Conservation (phyloP, 208 protist genomes). For the Acanthamoeba lenticulata region DNA sequence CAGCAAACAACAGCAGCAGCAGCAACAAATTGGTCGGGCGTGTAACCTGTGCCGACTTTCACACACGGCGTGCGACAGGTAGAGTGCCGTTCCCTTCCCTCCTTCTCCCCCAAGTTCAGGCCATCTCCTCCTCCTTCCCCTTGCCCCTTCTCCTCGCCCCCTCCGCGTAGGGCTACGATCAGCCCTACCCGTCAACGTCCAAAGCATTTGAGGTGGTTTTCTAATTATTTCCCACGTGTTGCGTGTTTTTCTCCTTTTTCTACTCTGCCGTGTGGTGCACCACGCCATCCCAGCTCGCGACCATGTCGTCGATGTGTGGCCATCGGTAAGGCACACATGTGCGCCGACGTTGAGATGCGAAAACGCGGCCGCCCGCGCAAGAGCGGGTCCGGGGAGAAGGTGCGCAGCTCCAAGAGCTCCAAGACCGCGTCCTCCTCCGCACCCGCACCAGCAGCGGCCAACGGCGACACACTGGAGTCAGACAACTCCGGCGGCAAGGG, state of each 20-base stretch:
- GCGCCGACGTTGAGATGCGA: constrained; percentile 39
- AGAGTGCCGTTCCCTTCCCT: neutral
- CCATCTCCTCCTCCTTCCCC: neutral
- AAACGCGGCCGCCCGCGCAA: constrained; percentile 23
- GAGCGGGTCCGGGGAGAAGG: neutral
- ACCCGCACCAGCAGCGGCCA: neutral
- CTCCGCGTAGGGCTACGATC: no score
- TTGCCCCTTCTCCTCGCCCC: neutral
- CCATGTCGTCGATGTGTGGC: constrained; percentile 16
- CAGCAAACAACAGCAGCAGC: neutral
- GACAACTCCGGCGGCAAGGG: no score
- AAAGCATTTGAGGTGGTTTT: no score
- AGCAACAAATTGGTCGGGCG: constrained; percentile 23
- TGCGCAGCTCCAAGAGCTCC: neutral
- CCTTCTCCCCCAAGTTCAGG: neutral
- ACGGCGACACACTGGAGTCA: no score
- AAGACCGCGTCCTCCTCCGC: neutral
- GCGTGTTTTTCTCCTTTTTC: neutral
- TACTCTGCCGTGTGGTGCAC: neutral
- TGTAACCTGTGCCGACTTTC: constrained; percentile 39
- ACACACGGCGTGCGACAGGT: constrained; percentile 47
- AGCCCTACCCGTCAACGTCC: no score
- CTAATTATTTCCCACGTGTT: no score
- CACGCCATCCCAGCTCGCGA: neutral
- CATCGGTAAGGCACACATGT: constrained; percentile 40